phyloP scores from a whole-genome alignment of 306 rosid genomes.

The Mimosa pudica region DNA sequence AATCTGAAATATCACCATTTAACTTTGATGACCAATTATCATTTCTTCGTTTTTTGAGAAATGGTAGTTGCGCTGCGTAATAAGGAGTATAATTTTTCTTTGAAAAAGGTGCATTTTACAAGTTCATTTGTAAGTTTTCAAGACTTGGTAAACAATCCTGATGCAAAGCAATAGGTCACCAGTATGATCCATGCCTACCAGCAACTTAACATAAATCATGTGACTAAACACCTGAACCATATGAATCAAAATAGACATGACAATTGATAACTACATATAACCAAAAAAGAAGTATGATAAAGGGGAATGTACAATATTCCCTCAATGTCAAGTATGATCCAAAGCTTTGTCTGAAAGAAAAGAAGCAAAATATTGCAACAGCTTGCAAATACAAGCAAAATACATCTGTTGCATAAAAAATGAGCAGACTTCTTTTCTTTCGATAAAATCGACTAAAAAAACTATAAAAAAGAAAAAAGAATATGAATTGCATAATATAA shows the following conservation, averaged over 20 bases:
- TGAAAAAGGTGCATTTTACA: too few species aligned
- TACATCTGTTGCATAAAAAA: background rate
- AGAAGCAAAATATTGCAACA: conserved; percentile 10
- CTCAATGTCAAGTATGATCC: background rate
- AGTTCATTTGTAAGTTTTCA: too few species aligned
- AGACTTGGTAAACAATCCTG: background rate
- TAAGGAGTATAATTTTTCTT: too few species aligned
- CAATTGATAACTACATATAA: background rate
- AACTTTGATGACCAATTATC: too few species aligned
- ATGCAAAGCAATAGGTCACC: background rate
- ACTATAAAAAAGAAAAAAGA: conserved; percentile 1
- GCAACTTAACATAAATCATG: background rate
- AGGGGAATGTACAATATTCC: background rate
- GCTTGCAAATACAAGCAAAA: conserved; percentile 7
- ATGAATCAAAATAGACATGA: background rate
- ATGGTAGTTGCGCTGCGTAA: too few species aligned
- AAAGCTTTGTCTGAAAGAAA: background rate
- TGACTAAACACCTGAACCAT: background rate
- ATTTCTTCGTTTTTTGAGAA: too few species aligned
- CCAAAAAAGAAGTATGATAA: background rate
- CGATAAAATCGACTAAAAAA: background rate
- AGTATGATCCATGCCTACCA: too few species aligned
- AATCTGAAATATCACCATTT: too few species aligned
- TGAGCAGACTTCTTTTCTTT: background rate
- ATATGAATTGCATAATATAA: conserved; percentile 15